A percentile compares a stretch with the other conserved stretches of the same genome.
Conservation (phyloP, 2,329 filamentous ascomycete species). For the Colletotrichum paranaense region DNA sequence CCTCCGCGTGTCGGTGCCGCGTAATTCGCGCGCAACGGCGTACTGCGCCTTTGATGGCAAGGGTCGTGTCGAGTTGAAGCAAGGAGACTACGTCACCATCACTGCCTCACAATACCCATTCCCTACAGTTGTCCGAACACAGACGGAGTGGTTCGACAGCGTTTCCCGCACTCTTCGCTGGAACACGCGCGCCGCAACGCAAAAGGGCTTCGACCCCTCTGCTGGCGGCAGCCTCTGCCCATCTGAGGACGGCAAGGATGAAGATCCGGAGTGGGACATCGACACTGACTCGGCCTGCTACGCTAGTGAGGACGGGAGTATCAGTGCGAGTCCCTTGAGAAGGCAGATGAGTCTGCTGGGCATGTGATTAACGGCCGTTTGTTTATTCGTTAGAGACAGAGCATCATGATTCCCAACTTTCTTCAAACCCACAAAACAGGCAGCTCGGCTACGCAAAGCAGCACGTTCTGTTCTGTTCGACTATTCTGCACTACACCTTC, state of each 20-base stretch:
- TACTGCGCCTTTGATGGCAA: slow-evolving; percentile 99
- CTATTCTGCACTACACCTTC: background rate
- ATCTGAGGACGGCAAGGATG: slow-evolving; percentile 63
- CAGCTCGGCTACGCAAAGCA: background rate
- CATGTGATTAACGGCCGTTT: slow-evolving; percentile 52
- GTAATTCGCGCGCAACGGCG: slow-evolving; percentile 87
- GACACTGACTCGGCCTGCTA: slow-evolving; percentile 85
- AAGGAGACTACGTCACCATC: slow-evolving; percentile 96
- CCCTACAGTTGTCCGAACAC: slow-evolving; percentile 90
- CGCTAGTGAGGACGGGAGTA: slow-evolving; percentile 79
- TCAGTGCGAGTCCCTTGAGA: slow-evolving; percentile 73
- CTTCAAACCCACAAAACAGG: background rate
- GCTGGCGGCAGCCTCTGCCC: slow-evolving; percentile 44
- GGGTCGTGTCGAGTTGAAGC: slow-evolving; percentile 89
- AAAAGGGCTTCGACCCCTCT: slow-evolving; percentile 83
- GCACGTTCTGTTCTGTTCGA: background rate
- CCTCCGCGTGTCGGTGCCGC: slow-evolving; percentile 87
- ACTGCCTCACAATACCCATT: slow-evolving; percentile 97
- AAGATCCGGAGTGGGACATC: slow-evolving; percentile 86
- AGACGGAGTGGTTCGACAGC: slow-evolving; percentile 96
- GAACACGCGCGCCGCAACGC: slow-evolving; percentile 92
- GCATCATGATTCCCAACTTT: slow-evolving; percentile 7
- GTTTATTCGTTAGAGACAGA: background rate
- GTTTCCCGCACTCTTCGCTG: slow-evolving; percentile 91
- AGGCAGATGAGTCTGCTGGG: slow-evolving; percentile 80